Evolutionary conservation across 2,329 filamentous ascomycete genomes (phyloP).

Genomic region (Ophiostoma australiae): DNA sequence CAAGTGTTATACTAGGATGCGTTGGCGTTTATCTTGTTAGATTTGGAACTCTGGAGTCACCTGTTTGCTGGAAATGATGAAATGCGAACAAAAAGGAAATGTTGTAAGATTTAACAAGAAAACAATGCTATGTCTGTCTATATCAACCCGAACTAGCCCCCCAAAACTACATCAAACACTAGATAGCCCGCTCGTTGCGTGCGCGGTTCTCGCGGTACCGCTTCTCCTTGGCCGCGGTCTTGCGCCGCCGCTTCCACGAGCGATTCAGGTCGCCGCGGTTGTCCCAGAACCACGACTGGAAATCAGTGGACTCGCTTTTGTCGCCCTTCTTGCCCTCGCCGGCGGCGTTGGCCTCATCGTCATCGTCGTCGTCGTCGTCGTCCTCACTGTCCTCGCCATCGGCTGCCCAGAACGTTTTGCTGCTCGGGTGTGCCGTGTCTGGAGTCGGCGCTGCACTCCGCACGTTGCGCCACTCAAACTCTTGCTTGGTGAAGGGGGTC

Average conservation of each 20-base stretch:
- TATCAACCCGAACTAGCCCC: not conserved
- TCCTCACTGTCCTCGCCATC: conserved; percentile 42
- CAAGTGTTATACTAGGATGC: not conserved
- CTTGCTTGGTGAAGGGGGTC: conserved; percentile 77
- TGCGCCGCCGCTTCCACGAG: conserved; percentile 61
- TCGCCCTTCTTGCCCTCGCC: conserved; percentile 27
- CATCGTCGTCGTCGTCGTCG: conserved; percentile 35
- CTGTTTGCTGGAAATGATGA: not conserved
- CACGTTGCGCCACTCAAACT: conserved; percentile 68
- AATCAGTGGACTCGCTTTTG: conserved; percentile 43
- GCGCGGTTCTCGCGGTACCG: conserved; percentile 61
- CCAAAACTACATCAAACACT: conserved; percentile 6
- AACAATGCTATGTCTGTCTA: not conserved
- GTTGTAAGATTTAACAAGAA: not conserved
- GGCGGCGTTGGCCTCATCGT: conserved; percentile 28
- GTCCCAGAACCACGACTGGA: conserved; percentile 65
- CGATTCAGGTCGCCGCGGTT: conserved; percentile 60
- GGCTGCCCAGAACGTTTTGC: conserved; percentile 37
- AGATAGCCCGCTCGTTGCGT: conserved; percentile 38
- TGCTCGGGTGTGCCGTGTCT: conserved; percentile 75
- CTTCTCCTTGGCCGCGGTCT: conserved; percentile 61
- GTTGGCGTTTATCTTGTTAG: too few species aligned
- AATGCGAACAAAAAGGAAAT: not conserved
- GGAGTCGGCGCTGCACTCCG: conserved; percentile 91
- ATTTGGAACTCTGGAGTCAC: not conserved